Evolutionary conservation across 1,139 yeast genomes (phyloP).

Genomic region (Pichia sp.): DNA sequence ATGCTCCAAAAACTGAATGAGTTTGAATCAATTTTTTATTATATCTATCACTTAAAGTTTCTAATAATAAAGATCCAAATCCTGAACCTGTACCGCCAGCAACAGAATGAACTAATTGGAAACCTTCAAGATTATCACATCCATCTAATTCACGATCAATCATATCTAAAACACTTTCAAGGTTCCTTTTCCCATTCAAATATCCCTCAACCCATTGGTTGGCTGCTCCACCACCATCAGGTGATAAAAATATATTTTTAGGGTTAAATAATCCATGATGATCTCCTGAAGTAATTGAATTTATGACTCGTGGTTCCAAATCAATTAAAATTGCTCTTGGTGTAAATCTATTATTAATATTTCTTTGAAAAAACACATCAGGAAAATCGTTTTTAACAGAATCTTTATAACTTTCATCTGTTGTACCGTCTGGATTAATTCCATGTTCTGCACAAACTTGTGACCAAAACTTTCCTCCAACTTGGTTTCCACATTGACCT

Average conservation of each 20-base stretch:
- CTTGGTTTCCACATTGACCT: conserved; percentile 96
- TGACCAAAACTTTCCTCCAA: conserved; percentile 90
- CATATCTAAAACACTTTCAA: conserved; percentile 72
- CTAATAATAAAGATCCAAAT: conserved; percentile 77
- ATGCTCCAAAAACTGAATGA: conserved; percentile 77
- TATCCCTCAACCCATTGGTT: conserved; percentile 95
- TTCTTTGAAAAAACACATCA: conserved; percentile 74
- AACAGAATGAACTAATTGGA: conserved; percentile 89
- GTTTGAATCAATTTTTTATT: conserved; percentile 81
- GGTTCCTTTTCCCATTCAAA: conserved; percentile 61
- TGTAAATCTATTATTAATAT: conserved; percentile 72
- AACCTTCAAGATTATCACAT: conserved; percentile 84
- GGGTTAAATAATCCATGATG: conserved; percentile 67
- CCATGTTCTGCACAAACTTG: conserved; percentile 89
- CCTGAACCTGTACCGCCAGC: conserved; percentile 99
- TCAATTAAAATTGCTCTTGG: conserved; percentile 85
- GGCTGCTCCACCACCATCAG: conserved; percentile 88
- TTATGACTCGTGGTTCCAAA: conserved; percentile 85
- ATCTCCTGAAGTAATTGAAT: conserved; percentile 38
- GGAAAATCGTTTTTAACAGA: conserved; percentile 61
- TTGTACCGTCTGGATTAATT: conserved; percentile 66
- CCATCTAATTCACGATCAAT: conserved; percentile 88
- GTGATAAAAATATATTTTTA: conserved; percentile 71
- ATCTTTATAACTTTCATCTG: conserved; percentile 27
- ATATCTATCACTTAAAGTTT: conserved; percentile 72